Conservation (phyloP, 169 alveolate species). For the Plasmodium knowlesi region DNA sequence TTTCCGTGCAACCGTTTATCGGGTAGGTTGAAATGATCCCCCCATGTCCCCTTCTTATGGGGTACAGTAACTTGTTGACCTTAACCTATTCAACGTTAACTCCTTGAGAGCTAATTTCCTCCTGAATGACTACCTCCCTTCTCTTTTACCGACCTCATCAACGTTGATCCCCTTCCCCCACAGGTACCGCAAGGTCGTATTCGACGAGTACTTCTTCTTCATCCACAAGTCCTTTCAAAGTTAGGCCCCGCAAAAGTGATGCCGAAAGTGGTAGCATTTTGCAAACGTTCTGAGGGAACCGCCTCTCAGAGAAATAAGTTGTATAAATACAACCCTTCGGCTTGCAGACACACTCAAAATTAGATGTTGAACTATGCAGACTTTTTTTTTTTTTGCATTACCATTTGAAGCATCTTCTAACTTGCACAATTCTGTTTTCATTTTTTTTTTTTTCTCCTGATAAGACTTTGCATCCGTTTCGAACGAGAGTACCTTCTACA, state of each 20-base stretch:
- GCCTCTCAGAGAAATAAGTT: neutral
- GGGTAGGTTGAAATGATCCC: constrained; percentile 18
- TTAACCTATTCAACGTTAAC: neutral
- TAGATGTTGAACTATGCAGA: neutral
- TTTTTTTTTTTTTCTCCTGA: neutral
- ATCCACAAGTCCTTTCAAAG: constrained; percentile 71
- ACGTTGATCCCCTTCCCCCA: neutral
- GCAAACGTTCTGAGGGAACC: neutral
- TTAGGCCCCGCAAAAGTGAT: neutral
- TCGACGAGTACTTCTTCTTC: constrained; percentile 57
- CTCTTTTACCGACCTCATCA: neutral
- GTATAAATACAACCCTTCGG: neutral
- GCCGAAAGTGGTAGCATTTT: neutral
- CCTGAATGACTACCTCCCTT: neutral
- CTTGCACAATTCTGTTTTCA: neutral
- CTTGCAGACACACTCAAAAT: neutral
- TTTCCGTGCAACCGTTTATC: constrained; percentile 62
- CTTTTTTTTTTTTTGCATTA: neutral
- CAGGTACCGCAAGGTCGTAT: constrained; percentile 33
- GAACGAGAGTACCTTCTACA: constrained; percentile 23
- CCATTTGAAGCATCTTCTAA: neutral
- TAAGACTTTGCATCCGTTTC: constrained; percentile 27
- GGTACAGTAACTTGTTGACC: neutral
- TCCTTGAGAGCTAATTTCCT: neutral
- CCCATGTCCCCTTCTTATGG: neutral